These are phyloP conservation scores for Podaxis carcinomalis DNA, from an alignment of 768 basidiomycete genomes.

Conservation along the genomic window DNA sequence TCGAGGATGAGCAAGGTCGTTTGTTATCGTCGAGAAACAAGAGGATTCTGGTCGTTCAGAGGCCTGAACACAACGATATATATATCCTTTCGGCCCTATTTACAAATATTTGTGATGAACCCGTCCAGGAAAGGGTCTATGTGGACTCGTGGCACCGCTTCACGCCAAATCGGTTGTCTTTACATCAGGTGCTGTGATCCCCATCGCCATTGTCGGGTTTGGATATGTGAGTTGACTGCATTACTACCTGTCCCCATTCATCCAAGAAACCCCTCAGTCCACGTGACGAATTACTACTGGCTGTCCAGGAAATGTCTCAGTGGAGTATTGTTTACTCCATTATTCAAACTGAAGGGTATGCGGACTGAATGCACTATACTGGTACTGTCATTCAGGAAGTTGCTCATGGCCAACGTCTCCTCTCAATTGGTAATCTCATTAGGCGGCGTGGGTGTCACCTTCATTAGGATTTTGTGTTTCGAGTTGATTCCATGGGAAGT, in stretches of 20 bases:
- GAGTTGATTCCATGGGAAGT: not conserved
- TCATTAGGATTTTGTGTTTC: not conserved
- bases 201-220: not conserved
- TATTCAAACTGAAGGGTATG: not conserved
- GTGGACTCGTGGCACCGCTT: too few relatives aligned
- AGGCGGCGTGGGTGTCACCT: not conserved
- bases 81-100: slow-evolving; percentile 14
- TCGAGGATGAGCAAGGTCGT: slow-evolving; percentile 7
- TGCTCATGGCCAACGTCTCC: too few relatives aligned
- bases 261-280: slow-evolving; percentile 14
- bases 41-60: slow-evolving; percentile 7
- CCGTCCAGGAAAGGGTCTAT: not conserved
- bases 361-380: not conserved
- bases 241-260: not conserved
- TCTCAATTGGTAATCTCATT: too few relatives aligned
- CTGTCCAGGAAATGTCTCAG: slow-evolving; percentile 8
- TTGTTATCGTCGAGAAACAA: not conserved
- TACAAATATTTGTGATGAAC: slow-evolving; percentile 13
- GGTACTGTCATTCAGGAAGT: too few relatives aligned
- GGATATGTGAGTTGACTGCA: not conserved
- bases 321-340: not conserved
- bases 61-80: not conserved
- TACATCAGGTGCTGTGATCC: not conserved
- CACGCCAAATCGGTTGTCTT: too few relatives aligned
- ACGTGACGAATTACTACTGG: slow-evolving; percentile 8